These are phyloP conservation scores for Colletotrichum noveboracense DNA, from an alignment of 2,329 filamentous ascomycete genomes.

Conservation along the genomic window DNA sequence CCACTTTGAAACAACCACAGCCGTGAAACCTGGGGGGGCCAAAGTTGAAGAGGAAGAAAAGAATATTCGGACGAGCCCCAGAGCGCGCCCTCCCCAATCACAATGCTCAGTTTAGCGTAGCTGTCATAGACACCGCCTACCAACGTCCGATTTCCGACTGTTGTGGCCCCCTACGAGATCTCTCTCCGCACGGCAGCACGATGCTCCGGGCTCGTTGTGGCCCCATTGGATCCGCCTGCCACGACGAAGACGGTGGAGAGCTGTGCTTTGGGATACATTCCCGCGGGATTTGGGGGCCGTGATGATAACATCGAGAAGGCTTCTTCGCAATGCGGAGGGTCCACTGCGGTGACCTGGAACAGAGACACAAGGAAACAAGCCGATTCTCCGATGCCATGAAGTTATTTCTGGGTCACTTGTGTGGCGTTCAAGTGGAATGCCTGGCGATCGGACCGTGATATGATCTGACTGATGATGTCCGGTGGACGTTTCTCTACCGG, in stretches of 20 bases:
- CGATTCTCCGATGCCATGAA: background rate
- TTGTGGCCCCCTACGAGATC: background rate
- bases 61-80: background rate
- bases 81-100: background rate
- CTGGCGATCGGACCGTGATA: background rate
- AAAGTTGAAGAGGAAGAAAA: background rate
- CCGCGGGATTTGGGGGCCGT: background rate
- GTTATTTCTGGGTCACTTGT: background rate
- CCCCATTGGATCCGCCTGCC: background rate
- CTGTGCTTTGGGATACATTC: background rate
- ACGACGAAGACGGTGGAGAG: background rate
- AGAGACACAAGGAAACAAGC: background rate
- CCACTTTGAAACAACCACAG: background rate
- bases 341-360: background rate
- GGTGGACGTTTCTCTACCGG: background rate
- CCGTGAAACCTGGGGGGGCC: background rate
- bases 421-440: background rate
- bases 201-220: background rate
- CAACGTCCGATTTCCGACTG: background rate
- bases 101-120: background rate
- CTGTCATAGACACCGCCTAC: background rate
- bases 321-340: background rate
- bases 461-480: background rate
- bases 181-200: background rate
- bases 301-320: background rate